phyloP scores from a whole-genome alignment of 106 monocot species.

The Cymbidium sinense region DNA sequence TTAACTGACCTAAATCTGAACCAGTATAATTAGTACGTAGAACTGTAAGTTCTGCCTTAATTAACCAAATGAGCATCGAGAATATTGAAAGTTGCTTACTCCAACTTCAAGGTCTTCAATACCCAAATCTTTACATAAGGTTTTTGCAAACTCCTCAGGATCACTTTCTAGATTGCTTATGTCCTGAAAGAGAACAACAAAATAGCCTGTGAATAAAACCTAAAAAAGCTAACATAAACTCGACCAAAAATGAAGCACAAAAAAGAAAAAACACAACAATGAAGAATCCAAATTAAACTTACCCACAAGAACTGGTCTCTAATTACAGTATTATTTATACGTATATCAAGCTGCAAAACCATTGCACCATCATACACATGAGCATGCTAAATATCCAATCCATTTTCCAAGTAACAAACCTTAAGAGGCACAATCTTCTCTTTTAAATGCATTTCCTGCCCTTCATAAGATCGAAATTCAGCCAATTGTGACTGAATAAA shows the following conservation, averaged over 20 bases:
- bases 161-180: constrained; percentile 93
- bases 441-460: constrained; percentile 80
- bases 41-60: neutral
- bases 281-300: constrained; percentile 13
- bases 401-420: constrained; percentile 23
- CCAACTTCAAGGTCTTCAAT: constrained; percentile 93
- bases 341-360: constrained; percentile 69
- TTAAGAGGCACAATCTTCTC: constrained; percentile 88
- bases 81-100: constrained; percentile 39
- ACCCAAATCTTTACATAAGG: constrained; percentile 68
- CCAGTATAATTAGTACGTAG: neutral
- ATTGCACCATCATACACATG: neutral
- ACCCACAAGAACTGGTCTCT: constrained; percentile 97
- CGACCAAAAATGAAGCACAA: neutral
- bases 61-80: neutral
- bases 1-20: too few species aligned
- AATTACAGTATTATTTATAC: constrained; percentile 81
- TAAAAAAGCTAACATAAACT: neutral
- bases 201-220: neutral
- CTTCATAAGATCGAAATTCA: constrained; percentile 86
- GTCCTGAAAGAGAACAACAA: constrained; percentile 39
- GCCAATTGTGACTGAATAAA: constrained; percentile 60
- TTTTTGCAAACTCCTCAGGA: constrained; percentile 90
- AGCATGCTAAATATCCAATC: neutral
- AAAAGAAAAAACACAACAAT: neutral